These are phyloP conservation scores for Mesembryanthemum crystallinum DNA, from an alignment of 148 eudicot species.

Conservation along the genomic window DNA sequence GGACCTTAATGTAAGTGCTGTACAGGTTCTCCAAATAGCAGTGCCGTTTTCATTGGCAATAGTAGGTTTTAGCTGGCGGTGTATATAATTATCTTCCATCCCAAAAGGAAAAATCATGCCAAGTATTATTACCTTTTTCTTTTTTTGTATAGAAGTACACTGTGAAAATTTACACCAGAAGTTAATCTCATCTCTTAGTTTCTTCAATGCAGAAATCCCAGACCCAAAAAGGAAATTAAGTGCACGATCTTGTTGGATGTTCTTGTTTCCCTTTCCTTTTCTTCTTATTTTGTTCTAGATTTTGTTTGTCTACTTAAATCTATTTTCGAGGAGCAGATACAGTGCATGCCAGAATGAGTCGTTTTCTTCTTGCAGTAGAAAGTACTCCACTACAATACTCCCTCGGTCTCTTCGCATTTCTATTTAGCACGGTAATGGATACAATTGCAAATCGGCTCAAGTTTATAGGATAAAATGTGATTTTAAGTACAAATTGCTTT, in stretches of 20 bases:
- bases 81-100: constrained; percentile 19
- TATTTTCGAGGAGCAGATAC: too few relatives aligned
- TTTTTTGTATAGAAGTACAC: background rate
- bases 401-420: too few relatives aligned
- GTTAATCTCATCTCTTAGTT: background rate
- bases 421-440: too few relatives aligned
- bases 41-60: constrained; percentile 22
- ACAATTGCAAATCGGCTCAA: too few relatives aligned
- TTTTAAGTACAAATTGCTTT: too few relatives aligned
- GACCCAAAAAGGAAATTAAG: background rate
- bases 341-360: too few relatives aligned
- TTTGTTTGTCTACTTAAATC: background rate
- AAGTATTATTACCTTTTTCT: background rate
- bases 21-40: constrained; percentile 24
- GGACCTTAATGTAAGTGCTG: constrained; percentile 17
- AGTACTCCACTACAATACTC: too few relatives aligned
- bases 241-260: background rate
- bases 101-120: background rate
- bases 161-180: constrained; percentile 1
- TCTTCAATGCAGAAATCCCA: background rate
- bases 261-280: background rate
- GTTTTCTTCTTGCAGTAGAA: too few relatives aligned
- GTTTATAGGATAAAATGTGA: too few relatives aligned
- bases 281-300: background rate
- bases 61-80: constrained; percentile 16